Evolutionary conservation across 805 yeast species (phyloP), one percentile per base, ranked within the genome.

Genomic region (Candida xiaguanensis): DNA sequence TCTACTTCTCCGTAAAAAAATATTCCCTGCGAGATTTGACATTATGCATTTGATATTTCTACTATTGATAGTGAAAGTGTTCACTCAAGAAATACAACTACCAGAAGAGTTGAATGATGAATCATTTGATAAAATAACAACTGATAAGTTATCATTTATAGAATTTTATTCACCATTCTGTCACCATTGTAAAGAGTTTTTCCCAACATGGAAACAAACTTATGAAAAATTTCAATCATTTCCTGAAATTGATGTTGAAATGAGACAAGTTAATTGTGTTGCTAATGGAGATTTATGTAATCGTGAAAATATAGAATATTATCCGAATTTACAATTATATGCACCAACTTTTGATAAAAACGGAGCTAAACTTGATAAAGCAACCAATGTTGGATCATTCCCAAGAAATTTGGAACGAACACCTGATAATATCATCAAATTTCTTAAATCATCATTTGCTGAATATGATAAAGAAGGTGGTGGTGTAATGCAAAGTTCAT

Each of bases 151-250:
- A 15, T 82, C 89, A 52, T 72, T 91, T 53, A 81, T 91, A 24
- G 96, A 91, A 62, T 90, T 88, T 61, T 93, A 63, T 56, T 87
- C 96, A 23, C 99, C 99, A 0, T 82, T 82, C 52, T 93, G 99
- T 58, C 58, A 66, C 6, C 98, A 91, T 61, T 93, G 99, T 63
- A 74, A 66, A 45, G 69, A 64, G 6, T 63, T 93, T 38, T 93
- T 86, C 2, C 98, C 99, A 1, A 71, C 65, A 6, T 93, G 98
- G 97, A 74, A 78, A 42, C 67, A 73, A 40, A 74, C 91, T 0
- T 85, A 78, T 63, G 50, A 65, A 17, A 56, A 59, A 3, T 74
- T 77, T 49, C 58, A 70, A 26, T 56, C 60, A 8, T 71, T 73
- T 32, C 54, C 64, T 13, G 49, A 59, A 7, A 48, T 75, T 36